Conservation (phyloP, 2,329 filamentous ascomycete species). For the Geosmithia flava region DNA sequence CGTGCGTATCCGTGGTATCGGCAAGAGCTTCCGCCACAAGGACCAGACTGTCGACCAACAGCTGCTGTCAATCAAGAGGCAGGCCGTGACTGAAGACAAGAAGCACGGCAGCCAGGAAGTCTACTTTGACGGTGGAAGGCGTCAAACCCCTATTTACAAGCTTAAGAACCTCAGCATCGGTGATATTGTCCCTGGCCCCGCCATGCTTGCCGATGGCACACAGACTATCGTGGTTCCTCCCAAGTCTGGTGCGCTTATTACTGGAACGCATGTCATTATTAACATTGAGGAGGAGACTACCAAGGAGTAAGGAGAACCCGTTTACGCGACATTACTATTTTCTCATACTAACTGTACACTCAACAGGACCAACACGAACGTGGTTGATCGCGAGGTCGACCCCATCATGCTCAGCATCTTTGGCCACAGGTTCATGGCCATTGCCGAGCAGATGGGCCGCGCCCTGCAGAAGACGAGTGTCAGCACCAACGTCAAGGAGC, state of each 20-base stretch:
- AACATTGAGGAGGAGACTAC: slow-evolving; percentile 53
- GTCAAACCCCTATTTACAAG: slow-evolving; percentile 72
- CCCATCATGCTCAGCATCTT: slow-evolving; percentile 73
- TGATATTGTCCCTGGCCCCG: slow-evolving; percentile 64
- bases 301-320: slow-evolving; percentile 16
- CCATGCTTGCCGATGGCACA: slow-evolving; percentile 75
- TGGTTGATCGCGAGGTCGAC: slow-evolving; percentile 24
- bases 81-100: slow-evolving; percentile 43
- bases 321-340: not conserved
- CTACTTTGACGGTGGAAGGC: slow-evolving; percentile 73
- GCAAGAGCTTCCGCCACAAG: slow-evolving; percentile 70
- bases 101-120: slow-evolving; percentile 56
- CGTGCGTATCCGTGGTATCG: slow-evolving; percentile 77
- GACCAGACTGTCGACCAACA: slow-evolving; percentile 80
- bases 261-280: slow-evolving; percentile 81
- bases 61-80: slow-evolving; percentile 54
- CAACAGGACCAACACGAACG: not conserved
- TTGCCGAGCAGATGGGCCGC: slow-evolving; percentile 75
- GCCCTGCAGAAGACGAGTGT: slow-evolving; percentile 72
- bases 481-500: slow-evolving; percentile 71
- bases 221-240: slow-evolving; percentile 90
- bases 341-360: not conserved
- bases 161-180: slow-evolving; percentile 63
- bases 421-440: slow-evolving; percentile 74
- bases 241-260: slow-evolving; percentile 59